Percentiles rank a stretch among this genome's conserved stretches.
Conservation (phyloP, 345 rosid genomes). For the Hypericum perforatum region DNA sequence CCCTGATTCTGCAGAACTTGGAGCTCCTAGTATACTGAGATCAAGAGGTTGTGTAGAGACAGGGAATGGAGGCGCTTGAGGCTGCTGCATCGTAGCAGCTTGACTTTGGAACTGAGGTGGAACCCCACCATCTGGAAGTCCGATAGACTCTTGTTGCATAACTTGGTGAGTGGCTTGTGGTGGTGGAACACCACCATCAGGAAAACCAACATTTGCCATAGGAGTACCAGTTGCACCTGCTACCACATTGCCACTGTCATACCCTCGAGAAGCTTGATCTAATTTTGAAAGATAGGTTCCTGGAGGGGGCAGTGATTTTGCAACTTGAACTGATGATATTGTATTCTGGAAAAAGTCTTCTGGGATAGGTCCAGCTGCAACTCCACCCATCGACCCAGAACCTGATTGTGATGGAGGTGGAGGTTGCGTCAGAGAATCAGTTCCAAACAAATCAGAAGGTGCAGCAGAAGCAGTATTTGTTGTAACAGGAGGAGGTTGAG, state of each 20-base stretch:
- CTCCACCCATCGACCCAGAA: slow-evolving; percentile 38
- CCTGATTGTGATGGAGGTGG: slow-evolving; percentile 42
- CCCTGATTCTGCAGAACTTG: slow-evolving; percentile 49
- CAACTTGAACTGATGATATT: slow-evolving; percentile 79
- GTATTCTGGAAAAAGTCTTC: slow-evolving; percentile 96
- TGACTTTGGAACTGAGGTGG: slow-evolving; percentile 54
- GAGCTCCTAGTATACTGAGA: slow-evolving; percentile 82
- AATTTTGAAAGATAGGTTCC: slow-evolving; percentile 75
- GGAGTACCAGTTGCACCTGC: slow-evolving; percentile 36
- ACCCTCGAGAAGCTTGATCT: slow-evolving; percentile 49
- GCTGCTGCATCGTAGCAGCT: slow-evolving; percentile 28
- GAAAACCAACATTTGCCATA: slow-evolving; percentile 50
- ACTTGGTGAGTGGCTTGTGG: slow-evolving; percentile 48
- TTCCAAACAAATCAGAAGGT: slow-evolving; percentile 60
- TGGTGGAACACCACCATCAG: slow-evolving; percentile 70
- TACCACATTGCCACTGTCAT: slow-evolving; percentile 24
- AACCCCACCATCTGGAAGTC: slow-evolving; percentile 84
- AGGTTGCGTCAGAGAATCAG: slow-evolving; percentile 41
- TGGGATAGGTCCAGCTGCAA: slow-evolving; percentile 63
- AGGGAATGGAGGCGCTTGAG: slow-evolving; percentile 36
- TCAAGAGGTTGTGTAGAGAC: slow-evolving; percentile 75
- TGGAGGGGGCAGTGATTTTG: slow-evolving; percentile 71
- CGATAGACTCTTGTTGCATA: slow-evolving; percentile 39
- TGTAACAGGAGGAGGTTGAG: slow-evolving; percentile 36
- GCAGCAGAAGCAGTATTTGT: slow-evolving; percentile 26